Evolutionary conservation across 345 rosid genomes (phyloP).

Genomic region (Dimocarpus longan): DNA sequence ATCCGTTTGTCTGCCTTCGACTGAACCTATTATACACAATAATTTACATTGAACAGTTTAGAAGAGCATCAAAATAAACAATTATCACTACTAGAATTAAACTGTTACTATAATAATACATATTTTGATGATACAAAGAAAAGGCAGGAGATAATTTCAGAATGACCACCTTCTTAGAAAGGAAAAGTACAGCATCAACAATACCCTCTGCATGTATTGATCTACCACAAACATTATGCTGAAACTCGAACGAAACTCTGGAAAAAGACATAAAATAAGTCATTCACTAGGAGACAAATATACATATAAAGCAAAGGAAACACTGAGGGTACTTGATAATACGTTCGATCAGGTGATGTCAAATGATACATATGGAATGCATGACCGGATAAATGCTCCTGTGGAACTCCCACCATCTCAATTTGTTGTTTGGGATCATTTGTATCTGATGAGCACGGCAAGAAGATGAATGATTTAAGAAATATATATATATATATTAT

Average conservation of each 20-base stretch:
- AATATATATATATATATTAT: no score
- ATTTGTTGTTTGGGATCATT: slow-evolving; percentile 80
- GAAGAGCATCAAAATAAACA: not conserved
- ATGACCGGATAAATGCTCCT: slow-evolving; percentile 83
- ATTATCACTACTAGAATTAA: not conserved
- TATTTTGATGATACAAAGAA: not conserved
- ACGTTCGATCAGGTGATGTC: slow-evolving; percentile 91
- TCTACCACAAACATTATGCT: slow-evolving; percentile 95
- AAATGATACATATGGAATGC: slow-evolving; percentile 94
- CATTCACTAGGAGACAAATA: not conserved
- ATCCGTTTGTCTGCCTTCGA: slow-evolving; percentile 66
- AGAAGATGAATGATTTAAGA: not conserved
- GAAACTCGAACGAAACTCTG: slow-evolving; percentile 97
- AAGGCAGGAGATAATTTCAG: not conserved
- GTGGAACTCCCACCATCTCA: slow-evolving; percentile 95
- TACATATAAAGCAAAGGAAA: not conserved
- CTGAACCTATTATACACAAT: slow-evolving; percentile 48
- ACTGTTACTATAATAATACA: not conserved
- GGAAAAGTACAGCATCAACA: slow-evolving; percentile 82
- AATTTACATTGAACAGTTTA: not conserved
- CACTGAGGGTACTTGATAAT: slow-evolving; percentile 11
- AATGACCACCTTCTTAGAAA: slow-evolving; percentile 73
- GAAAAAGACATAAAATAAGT: slow-evolving; percentile 11
- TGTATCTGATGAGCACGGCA: slow-evolving; percentile 52
- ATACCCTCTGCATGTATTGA: slow-evolving; percentile 96